Percentiles rank a stretch among this genome's conserved stretches.
Evolutionary conservation across 2,329 filamentous ascomycete species (phyloP).

Genomic region (Magnaporthiopsis rhizophila): DNA sequence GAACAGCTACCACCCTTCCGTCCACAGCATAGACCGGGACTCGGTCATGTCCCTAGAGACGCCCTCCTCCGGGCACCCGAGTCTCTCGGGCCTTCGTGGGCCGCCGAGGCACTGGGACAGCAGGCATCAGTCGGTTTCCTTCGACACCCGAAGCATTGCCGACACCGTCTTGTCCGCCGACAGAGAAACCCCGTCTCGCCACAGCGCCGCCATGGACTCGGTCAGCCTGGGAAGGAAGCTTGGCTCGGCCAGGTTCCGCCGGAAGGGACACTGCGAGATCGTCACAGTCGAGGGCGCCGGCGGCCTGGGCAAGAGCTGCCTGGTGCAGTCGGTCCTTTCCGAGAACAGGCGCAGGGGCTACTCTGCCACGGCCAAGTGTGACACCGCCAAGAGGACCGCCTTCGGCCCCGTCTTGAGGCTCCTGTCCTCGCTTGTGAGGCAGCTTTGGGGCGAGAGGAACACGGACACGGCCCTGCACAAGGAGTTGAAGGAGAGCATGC

Average conservation of each 20-base stretch:
- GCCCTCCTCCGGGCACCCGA: conserved; percentile 37
- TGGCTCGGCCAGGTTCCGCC: conserved; percentile 49
- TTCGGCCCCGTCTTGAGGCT: conserved; percentile 57
- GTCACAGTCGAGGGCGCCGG: conserved; percentile 53
- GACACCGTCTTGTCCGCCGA: conserved; percentile 36
- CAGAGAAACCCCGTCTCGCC: conserved; percentile 29
- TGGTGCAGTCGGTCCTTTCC: conserved; percentile 54
- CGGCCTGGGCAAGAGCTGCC: conserved; percentile 57
- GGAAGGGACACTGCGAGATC: conserved; percentile 56
- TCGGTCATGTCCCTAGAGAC: conserved; percentile 40
- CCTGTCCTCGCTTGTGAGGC: conserved; percentile 58
- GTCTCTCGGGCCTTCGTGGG: conserved; percentile 24
- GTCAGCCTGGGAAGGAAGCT: conserved; percentile 46
- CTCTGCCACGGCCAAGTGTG: conserved; percentile 59
- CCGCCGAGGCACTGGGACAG: conserved; percentile 43
- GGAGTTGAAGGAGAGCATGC: conserved; percentile 52
- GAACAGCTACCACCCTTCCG: conserved; percentile 31
- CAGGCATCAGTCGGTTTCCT: conserved; percentile 41
- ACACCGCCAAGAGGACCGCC: conserved; percentile 50
- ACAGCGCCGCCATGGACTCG: conserved; percentile 28
- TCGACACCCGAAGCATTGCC: conserved; percentile 37
- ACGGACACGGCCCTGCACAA: conserved; percentile 58
- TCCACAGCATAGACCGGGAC: conserved; percentile 32
- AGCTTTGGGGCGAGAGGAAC: conserved; percentile 59
- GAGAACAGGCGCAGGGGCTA: conserved; percentile 56